Percentiles rank a stretch among this genome's conserved stretches.
These are phyloP conservation scores for Laguncularia racemosa DNA, from an alignment of 345 rosid genomes.

Conservation along the genomic window DNA sequence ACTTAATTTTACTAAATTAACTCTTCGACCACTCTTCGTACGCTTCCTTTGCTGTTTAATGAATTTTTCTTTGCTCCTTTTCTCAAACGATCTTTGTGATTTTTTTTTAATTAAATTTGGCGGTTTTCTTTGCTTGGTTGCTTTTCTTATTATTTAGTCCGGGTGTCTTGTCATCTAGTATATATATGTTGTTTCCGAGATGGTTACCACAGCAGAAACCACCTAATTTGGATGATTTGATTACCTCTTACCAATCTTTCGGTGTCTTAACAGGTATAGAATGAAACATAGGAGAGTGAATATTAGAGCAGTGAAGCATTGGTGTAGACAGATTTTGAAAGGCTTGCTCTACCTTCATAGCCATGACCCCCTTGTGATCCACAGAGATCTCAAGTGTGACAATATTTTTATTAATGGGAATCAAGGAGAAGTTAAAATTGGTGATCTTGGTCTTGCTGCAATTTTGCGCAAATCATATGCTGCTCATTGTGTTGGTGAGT, in stretches of 20 bases:
- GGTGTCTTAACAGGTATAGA: constrained; percentile 46
- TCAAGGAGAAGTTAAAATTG: constrained; percentile 98
- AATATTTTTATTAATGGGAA: constrained; percentile 96
- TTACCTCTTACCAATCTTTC: neutral
- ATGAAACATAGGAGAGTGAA: constrained; percentile 77
- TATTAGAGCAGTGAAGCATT: constrained; percentile 91
- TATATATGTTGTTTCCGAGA: neutral
- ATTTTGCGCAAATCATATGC: constrained; percentile 88
- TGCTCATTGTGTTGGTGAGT: constrained; percentile 77
- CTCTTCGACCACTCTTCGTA: too few relatives aligned
- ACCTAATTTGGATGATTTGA: neutral
- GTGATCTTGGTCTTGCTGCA: constrained; percentile 97
- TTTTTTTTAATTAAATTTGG: too few relatives aligned
- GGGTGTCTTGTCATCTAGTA: neutral
- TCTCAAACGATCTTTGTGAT: too few relatives aligned
- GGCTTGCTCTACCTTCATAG: constrained; percentile 87
- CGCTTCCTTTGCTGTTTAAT: too few relatives aligned
- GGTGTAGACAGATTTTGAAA: constrained; percentile 87
- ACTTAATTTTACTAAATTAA: too few relatives aligned
- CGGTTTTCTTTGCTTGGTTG: too few relatives aligned
- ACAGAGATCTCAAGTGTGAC: constrained; percentile 97
- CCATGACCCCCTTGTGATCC: constrained; percentile 84
- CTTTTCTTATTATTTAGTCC: too few relatives aligned
- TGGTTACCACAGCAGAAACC: neutral
- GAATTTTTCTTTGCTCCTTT: too few relatives aligned